Evolutionary conservation across 1,139 yeast species (phyloP).

Genomic region (Pichia kudriavzevii): DNA sequence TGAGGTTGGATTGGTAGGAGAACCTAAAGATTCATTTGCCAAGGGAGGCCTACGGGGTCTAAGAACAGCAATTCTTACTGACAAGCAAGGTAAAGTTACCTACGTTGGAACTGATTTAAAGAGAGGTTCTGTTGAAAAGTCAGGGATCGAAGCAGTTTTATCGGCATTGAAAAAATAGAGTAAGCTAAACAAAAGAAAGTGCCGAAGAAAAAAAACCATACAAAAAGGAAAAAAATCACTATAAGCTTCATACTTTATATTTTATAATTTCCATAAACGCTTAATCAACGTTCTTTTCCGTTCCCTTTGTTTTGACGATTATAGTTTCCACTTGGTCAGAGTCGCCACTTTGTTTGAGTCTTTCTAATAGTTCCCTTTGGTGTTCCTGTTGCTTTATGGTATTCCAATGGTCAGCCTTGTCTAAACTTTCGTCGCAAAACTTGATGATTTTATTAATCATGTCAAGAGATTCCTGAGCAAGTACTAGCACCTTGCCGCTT

Average conservation of each 20-base stretch:
- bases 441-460: conserved; percentile 78
- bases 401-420: conserved; percentile 76
- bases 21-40: conserved; percentile 53
- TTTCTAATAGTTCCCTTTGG: conserved; percentile 20
- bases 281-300: conserved; percentile 5
- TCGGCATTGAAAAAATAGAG: too few relatives aligned
- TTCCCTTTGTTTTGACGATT: conserved; percentile 7
- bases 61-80: conserved; percentile 18
- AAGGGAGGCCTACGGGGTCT: conserved; percentile 28
- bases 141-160: conserved; percentile 25
- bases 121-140: conserved; percentile 35
- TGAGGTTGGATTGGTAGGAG: conserved; percentile 19
- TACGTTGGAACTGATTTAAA: conserved; percentile 55
- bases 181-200: too few relatives aligned
- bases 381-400: conserved; percentile 22
- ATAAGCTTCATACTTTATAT: too few relatives aligned
- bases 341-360: conserved; percentile 22
- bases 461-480: conserved; percentile 85
- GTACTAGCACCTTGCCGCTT: conserved; percentile 62
- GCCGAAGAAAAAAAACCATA: too few relatives aligned
- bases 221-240: too few relatives aligned
- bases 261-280: too few relatives aligned
- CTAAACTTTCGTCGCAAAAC: conserved; percentile 78
- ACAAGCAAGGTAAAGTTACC: conserved; percentile 45
- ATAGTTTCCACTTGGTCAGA: too few relatives aligned